Base-by-base conservation (phyloP, 306 rosid species). In the Prunus kanzakura region DNA sequence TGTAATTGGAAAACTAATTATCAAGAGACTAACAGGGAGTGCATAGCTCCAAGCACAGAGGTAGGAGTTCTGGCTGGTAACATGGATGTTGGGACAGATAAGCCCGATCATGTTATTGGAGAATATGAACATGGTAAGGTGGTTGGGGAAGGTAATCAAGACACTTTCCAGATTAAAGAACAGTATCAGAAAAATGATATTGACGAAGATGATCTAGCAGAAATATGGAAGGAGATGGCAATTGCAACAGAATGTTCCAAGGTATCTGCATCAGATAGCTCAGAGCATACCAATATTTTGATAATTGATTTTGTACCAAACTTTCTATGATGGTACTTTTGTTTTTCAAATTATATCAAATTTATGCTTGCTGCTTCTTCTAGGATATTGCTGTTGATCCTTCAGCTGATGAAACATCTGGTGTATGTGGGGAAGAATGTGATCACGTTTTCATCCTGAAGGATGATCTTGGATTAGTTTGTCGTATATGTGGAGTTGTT, bases 401-500 rank as follows among this genome's bases (percentile, higher is more conserved):
- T 72, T 79, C 60, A 45, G 43, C 76, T 2, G 89, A 86, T 18
- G 88, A 87, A 69, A 80, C 72, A 79, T 74, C 0, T 2, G 63
- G 61, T 51, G 73, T 86, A 73, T 85, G 62, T 22, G 85, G 30
- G 64, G 78, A 69, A 10, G 88, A 84, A 73, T 95, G 98, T 61
- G 97, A 92, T 71, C 98, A 95, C 74, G 86, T 91, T 77, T 95
- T 81, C 55, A 79, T 95, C 77, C 75, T 92, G 60, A 94, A 92
- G 85, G 98, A 92, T 43, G 98, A 94, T 77, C 72, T 92, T 71
- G 97, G 97, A 27, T 84, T 86, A 78, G 97, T 92, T 71, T 94
- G 97, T 47, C 97, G 96, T 0, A 76, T 92, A 67, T 94, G 98
- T 79, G 97, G 98, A 69, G 73, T 90, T 63, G 84, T 94, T 54